phyloP scores from a whole-genome alignment of 2,329 filamentous ascomycete species.

The Colletotrichum higginsianum region DNA sequence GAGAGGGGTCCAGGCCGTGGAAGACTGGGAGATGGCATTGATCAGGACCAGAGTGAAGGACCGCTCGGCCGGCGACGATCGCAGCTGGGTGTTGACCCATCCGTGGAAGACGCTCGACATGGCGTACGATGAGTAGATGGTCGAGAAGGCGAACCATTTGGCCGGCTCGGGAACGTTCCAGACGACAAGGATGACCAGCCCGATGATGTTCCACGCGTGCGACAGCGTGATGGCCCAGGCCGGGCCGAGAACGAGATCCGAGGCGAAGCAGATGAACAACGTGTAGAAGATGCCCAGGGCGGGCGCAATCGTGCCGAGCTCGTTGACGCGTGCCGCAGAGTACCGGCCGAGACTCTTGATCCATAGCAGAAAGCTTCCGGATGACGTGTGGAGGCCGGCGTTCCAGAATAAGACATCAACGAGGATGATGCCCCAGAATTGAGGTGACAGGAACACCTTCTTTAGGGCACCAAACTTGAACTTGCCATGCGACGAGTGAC shows the following conservation, averaged over 20 bases:
- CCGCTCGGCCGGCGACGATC: slow-evolving; percentile 27
- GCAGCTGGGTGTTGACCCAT: slow-evolving; percentile 35
- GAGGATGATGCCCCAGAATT: slow-evolving; percentile 54
- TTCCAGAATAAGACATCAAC: slow-evolving; percentile 64
- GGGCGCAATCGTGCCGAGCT: slow-evolving; percentile 51
- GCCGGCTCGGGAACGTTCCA: slow-evolving; percentile 71
- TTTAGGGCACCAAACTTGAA: slow-evolving; percentile 51
- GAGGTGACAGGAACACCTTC: slow-evolving; percentile 56
- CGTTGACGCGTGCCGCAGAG: slow-evolving; percentile 65
- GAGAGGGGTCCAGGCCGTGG: slow-evolving; percentile 69
- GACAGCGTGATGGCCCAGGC: slow-evolving; percentile 52
- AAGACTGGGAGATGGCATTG: slow-evolving; percentile 65
- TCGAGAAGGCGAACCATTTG: slow-evolving; percentile 67
- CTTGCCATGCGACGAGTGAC: slow-evolving; percentile 57
- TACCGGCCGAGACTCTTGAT: slow-evolving; percentile 59
- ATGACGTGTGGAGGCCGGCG: slow-evolving; percentile 56
- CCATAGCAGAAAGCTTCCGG: slow-evolving; percentile 56
- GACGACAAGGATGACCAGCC: slow-evolving; percentile 60
- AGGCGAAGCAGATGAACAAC: slow-evolving; percentile 34
- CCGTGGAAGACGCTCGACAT: slow-evolving; percentile 37
- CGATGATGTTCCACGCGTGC: slow-evolving; percentile 26
- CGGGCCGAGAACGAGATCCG: slow-evolving; percentile 34
- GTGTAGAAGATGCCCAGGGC: slow-evolving; percentile 35
- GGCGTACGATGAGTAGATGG: slow-evolving; percentile 42
- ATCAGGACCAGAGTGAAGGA: slow-evolving; percentile 37